These are phyloP conservation scores for Allium fistulosum DNA, from an alignment of 106 monocot genomes.

Conservation along the genomic window DNA sequence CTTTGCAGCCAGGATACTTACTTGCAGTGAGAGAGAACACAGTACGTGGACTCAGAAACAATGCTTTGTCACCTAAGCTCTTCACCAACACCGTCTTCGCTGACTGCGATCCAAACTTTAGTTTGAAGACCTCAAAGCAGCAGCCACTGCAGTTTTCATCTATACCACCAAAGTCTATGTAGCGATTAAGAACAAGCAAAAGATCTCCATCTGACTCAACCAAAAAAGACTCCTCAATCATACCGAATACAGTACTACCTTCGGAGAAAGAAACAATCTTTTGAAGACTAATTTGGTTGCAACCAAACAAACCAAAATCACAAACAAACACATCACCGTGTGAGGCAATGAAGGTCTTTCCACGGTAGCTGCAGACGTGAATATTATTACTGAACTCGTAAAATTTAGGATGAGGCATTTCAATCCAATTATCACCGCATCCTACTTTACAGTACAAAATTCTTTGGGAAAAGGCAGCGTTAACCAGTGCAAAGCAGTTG, in stretches of 20 bases:
- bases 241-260: not conserved
- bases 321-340: not conserved
- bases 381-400: no score
- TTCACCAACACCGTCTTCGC: not conserved
- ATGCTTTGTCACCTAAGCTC: constrained; percentile 1
- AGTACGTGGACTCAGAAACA: not conserved
- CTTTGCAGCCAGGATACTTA: not conserved
- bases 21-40: not conserved
- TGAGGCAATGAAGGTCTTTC: not conserved
- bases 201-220: not conserved
- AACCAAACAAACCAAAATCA: not conserved
- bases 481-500: not conserved
- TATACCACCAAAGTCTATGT: not conserved
- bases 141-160: no score
- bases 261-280: not conserved
- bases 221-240: not conserved
- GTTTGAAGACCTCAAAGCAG: not conserved
- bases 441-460: not conserved
- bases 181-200: not conserved
- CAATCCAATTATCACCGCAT: not conserved
- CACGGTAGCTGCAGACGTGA: no score
- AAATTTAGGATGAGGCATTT: not conserved
- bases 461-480: not conserved
- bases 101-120: not conserved
- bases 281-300: not conserved